These are phyloP conservation scores for Mycena filopes DNA, from an alignment of 768 basidiomycete species.

Conservation along the genomic window DNA sequence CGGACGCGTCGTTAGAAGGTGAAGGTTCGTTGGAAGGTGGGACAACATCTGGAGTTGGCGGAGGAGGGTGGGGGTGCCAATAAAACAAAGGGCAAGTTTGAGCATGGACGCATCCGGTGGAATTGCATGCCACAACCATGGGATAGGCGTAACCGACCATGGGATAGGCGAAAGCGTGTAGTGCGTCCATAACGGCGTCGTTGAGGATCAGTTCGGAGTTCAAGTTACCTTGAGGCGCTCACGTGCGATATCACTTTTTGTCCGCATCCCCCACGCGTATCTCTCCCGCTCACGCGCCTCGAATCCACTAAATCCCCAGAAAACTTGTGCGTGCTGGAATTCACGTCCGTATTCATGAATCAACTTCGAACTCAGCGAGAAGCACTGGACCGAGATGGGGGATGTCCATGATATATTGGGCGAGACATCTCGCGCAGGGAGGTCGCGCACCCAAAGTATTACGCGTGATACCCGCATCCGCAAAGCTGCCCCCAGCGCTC, in stretches of 20 bases:
- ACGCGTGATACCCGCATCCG: no score
- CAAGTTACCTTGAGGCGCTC: background rate
- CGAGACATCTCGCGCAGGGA: background rate
- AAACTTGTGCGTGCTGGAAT: no score
- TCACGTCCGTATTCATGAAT: no score
- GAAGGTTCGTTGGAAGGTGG: background rate
- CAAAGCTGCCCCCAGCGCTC: slow-evolving; percentile 1
- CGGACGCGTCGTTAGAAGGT: background rate
- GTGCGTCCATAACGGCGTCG: slow-evolving; percentile 8
- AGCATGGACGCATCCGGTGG: slow-evolving; percentile 28
- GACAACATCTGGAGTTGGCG: no score
- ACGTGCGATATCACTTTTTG: no score
- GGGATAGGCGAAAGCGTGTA: background rate
- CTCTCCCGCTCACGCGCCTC: no score
- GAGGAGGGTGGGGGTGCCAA: no score
- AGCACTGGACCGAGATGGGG: background rate
- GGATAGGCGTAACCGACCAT: background rate
- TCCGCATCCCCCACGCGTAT: no score
- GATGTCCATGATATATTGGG: slow-evolving; percentile 6
- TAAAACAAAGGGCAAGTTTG: slow-evolving; percentile 18
- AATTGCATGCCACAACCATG: slow-evolving; percentile 14
- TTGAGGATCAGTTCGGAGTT: background rate
- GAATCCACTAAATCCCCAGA: no score
- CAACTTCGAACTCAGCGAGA: background rate
- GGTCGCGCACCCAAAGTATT: background rate